Conservation (phyloP, 345 rosid species). For the Arabidopsis arenosa region DNA sequence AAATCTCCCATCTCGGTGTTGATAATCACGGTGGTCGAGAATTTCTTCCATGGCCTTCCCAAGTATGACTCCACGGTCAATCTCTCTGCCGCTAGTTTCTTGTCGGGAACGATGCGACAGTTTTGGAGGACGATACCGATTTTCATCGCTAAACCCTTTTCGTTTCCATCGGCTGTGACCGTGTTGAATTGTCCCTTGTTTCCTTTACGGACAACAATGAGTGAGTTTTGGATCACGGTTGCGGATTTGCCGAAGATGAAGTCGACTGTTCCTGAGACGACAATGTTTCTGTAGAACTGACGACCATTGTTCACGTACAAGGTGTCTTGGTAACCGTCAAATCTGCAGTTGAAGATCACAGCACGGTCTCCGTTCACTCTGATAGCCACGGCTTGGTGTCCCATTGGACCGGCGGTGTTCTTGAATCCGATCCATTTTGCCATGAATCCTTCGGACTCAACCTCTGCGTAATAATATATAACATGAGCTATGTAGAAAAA, state of each 20-base stretch:
- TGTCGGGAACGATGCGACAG: conserved; percentile 79
- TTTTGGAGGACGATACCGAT: conserved; percentile 71
- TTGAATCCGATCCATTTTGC: conserved; percentile 64
- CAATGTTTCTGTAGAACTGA: conserved; percentile 72
- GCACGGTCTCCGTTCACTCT: conserved; percentile 59
- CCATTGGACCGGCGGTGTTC: conserved; percentile 76
- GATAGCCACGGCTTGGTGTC: conserved; percentile 78
- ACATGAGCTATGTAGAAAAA: background rate
- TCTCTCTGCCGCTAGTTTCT: conserved; percentile 47
- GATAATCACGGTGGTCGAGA: conserved; percentile 62
- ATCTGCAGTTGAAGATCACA: conserved; percentile 61
- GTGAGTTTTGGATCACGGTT: conserved; percentile 69
- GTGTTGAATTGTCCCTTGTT: conserved; percentile 56
- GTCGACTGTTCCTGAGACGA: conserved; percentile 74
- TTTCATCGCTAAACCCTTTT: conserved; percentile 32
- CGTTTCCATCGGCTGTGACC: conserved; percentile 69
- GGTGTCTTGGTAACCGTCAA: conserved; percentile 80
- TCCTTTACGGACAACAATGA: conserved; percentile 60
- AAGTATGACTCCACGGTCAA: conserved; percentile 55
- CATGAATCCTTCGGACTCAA: conserved; percentile 60
- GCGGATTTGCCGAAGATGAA: conserved; percentile 79
- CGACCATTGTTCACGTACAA: conserved; percentile 60
- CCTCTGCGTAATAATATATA: conserved; percentile 49
- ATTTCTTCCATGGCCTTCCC: conserved; percentile 82
- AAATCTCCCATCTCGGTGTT: conserved; percentile 64